Base-by-base conservation (phyloP, 352 stramenopile species). In the Globisporangium yorkense region DNA sequence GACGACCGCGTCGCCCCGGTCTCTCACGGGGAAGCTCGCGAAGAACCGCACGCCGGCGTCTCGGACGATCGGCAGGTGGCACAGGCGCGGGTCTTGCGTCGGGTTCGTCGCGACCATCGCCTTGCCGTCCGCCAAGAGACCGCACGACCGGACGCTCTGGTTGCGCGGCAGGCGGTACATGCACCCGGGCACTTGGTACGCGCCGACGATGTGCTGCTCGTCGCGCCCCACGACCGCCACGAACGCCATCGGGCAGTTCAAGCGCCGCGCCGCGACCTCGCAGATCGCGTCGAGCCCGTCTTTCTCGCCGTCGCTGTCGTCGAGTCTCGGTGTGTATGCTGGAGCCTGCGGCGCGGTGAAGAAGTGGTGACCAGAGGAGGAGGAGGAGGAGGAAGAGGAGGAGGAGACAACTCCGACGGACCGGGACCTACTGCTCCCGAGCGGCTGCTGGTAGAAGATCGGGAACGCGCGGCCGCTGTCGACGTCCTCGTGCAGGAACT, bases 261-360 rank as follows among this genome's bases (percentile, higher is more conserved):
- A 73, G 5, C 77, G 72, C 29, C 70, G 51, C 0, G 76, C 72
- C 0, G 72, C 74, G 7, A 86, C 66, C 49, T 87, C 72, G 18
- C 75, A 87, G 53, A 90, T 84, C 24, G 74, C 70, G 46, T 84
- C 69, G 9, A 90, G 57, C 24, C 77, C 75, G 2, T 48, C 35
- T 1, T 48, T 49, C 27, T 73, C 29, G 54, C 51, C 7, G 56
- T 40, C 33, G 62, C 56, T 10, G 57, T 81, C 61, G 12, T 43
- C 37, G 10, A n/a, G 3, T 12, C 3, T 18, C 37, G 35, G 35
- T 3, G 35, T 0, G 2, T 41, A 27, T 27, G 24, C 35, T 9
- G 12, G 35, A 13, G 35, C 35, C 12, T 7, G 35, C 35, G 10
- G 12, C 37, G 12, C 12, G 10, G 13, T 18, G 37, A 43, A 43